Evolutionary conservation across 2,329 filamentous ascomycete species (phyloP).

Genomic region (Colletotrichum sublineola): DNA sequence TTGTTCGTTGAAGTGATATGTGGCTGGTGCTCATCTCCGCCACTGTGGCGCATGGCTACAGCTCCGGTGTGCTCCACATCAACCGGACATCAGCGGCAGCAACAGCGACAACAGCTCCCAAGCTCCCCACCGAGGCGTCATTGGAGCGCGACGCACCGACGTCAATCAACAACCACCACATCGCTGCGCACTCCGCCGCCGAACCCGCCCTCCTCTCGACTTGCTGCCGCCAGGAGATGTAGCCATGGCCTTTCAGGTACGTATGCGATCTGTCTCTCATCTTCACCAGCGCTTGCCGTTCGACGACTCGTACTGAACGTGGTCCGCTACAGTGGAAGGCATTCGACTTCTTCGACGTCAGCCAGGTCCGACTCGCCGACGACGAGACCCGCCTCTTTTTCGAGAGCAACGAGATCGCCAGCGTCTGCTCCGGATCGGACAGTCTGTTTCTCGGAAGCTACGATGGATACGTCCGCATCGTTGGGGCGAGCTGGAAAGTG

Average conservation of each 20-base stretch:
- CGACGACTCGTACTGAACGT: constrained; percentile 7
- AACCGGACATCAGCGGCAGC: constrained; percentile 17
- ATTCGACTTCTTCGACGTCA: constrained; percentile 99
- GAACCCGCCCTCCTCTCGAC: neutral
- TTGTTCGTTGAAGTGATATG: neutral
- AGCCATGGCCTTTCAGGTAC: constrained; percentile 44
- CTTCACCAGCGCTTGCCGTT: neutral
- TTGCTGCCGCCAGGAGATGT: constrained; percentile 36
- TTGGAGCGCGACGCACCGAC: constrained; percentile 43
- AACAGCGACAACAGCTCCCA: constrained; percentile 35
- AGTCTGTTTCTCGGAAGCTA: constrained; percentile 90
- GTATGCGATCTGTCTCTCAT: neutral
- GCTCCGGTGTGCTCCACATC: neutral
- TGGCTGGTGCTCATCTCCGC: neutral
- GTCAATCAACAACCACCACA: constrained; percentile 28
- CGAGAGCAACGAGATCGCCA: constrained; percentile 86
- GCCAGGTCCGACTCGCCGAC: constrained; percentile 83
- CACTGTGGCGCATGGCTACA: constrained; percentile 7
- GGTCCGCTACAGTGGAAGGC: constrained; percentile 84
- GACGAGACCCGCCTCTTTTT: constrained; percentile 84
- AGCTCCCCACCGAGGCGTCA: constrained; percentile 47
- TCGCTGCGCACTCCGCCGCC: constrained; percentile 1
- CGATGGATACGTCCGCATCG: constrained; percentile 88
- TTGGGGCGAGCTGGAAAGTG: constrained; percentile 89
- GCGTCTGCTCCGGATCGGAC: constrained; percentile 87